These are phyloP conservation scores for Lyophyllum atratum DNA, from an alignment of 768 basidiomycete genomes.

Conservation along the genomic window DNA sequence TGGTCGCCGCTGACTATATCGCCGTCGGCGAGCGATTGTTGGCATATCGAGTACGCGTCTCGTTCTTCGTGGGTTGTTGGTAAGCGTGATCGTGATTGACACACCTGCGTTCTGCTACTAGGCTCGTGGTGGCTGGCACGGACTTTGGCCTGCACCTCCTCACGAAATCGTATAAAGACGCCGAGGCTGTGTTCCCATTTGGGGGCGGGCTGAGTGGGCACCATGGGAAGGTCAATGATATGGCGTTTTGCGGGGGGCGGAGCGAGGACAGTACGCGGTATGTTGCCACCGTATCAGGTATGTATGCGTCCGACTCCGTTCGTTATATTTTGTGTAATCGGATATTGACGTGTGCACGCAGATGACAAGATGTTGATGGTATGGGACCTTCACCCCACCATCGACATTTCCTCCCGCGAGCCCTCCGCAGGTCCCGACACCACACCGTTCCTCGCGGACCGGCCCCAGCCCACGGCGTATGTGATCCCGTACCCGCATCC, in stretches of 20 bases:
- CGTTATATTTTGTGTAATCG: too few relatives aligned
- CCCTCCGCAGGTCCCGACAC: constrained; percentile 30
- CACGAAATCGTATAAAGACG: constrained; percentile 49
- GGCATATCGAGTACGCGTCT: constrained; percentile 68
- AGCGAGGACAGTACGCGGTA: constrained; percentile 69
- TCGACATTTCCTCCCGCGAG: constrained; percentile 41
- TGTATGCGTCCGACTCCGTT: constrained; percentile 8
- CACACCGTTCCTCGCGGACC: constrained; percentile 34
- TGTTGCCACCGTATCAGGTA: constrained; percentile 81
- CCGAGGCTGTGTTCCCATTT: constrained; percentile 65
- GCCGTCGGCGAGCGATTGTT: constrained; percentile 61
- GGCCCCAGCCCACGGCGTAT: constrained; percentile 77
- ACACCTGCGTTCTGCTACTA: too few relatives aligned
- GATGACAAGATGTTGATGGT: constrained; percentile 87
- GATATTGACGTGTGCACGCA: too few relatives aligned
- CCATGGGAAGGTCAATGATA: constrained; percentile 75
- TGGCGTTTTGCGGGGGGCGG: constrained; percentile 78
- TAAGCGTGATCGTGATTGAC: neutral
- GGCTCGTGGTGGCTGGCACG: constrained; percentile 65
- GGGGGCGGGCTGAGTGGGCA: constrained; percentile 83
- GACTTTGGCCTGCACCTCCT: constrained; percentile 75
- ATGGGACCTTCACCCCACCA: constrained; percentile 75
- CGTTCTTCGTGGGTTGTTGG: neutral
- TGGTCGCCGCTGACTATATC: constrained; percentile 77
- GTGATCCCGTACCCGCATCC: constrained; percentile 74